Conservation (phyloP, 1,139 yeast species). For the Taiozyma onychis region DNA sequence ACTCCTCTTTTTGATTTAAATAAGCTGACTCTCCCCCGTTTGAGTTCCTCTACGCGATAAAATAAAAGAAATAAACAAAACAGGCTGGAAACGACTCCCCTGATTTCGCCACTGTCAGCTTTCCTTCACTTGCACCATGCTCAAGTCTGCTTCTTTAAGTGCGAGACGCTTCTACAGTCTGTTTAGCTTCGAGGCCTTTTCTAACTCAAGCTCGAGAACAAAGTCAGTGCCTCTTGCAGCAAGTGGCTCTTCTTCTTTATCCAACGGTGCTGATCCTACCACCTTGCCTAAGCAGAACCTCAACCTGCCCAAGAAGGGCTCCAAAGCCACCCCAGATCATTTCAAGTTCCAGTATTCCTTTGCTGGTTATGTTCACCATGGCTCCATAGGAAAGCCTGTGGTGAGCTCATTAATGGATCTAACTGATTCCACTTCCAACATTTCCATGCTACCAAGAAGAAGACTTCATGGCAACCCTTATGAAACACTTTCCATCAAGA, state of each 20-base stretch:
- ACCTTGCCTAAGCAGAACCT: slow-evolving; percentile 3
- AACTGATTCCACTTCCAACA: slow-evolving; percentile 40
- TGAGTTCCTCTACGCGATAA: too few relatives aligned
- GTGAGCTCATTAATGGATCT: slow-evolving; percentile 48
- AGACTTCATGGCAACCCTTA: slow-evolving; percentile 49
- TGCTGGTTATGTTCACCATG: slow-evolving; percentile 47
- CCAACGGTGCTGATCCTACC: not conserved
- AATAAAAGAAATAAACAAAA: too few relatives aligned
- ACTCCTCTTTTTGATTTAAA: not conserved
- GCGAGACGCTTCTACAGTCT: not conserved
- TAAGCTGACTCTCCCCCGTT: not conserved
- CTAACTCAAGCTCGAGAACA: not conserved
- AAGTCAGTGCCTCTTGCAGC: not conserved
- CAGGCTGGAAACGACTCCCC: too few relatives aligned
- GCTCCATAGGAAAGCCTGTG: slow-evolving; percentile 31
- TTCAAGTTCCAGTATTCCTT: slow-evolving; percentile 42
- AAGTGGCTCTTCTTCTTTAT: not conserved
- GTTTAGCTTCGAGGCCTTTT: not conserved
- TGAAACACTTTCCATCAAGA: slow-evolving; percentile 47
- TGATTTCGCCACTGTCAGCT: too few relatives aligned
- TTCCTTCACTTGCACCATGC: not conserved
- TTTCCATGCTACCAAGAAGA: slow-evolving; percentile 43
- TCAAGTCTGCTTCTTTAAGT: not conserved
- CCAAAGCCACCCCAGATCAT: slow-evolving; percentile 27
- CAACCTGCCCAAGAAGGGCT: not conserved